These are phyloP conservation scores for Penicillium arizonense DNA, from an alignment of 495 filamentous ascomycete species.

Conservation along the genomic window DNA sequence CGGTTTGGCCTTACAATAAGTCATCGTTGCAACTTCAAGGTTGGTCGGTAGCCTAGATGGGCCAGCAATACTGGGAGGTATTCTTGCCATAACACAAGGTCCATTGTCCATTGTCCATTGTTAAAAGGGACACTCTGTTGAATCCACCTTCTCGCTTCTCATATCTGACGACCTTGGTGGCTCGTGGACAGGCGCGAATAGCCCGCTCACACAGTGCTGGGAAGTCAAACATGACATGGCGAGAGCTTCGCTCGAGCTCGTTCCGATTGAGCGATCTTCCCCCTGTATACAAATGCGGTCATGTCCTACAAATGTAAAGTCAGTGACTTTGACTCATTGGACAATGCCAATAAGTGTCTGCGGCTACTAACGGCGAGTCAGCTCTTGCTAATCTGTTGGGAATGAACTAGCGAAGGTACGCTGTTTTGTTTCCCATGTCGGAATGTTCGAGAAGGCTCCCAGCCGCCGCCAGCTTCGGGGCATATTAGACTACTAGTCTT, in stretches of 20 bases:
- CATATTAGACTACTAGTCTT: background rate
- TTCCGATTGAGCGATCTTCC: slow-evolving; percentile 45
- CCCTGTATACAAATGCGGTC: slow-evolving; percentile 38
- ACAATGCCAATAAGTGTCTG: background rate
- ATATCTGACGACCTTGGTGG: slow-evolving; percentile 21
- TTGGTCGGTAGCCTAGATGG: slow-evolving; percentile 36
- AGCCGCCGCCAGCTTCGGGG: background rate
- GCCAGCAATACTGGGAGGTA: slow-evolving; percentile 38
- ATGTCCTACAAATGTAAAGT: slow-evolving; percentile 12
- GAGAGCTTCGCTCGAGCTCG: slow-evolving; percentile 34
- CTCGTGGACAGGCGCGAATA: slow-evolving; percentile 26
- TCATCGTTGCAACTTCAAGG: slow-evolving; percentile 48
- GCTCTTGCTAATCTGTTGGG: background rate
- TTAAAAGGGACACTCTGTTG: slow-evolving; percentile 42
- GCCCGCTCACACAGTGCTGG: slow-evolving; percentile 30
- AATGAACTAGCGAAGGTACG: background rate
- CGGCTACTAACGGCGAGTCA: background rate
- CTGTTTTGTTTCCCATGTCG: slow-evolving; percentile 6
- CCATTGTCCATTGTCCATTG: slow-evolving; percentile 24
- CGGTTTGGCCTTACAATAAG: slow-evolving; percentile 33
- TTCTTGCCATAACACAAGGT: slow-evolving; percentile 33
- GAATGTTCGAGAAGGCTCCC: background rate
- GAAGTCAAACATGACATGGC: slow-evolving; percentile 40
- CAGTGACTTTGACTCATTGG: background rate
- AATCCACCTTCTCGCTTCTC: slow-evolving; percentile 45